A percentile compares a stretch with the other conserved stretches of the same genome.
Conservation (phyloP, 2,329 filamentous ascomycete genomes). For the Scolecobasidium constrictum region DNA sequence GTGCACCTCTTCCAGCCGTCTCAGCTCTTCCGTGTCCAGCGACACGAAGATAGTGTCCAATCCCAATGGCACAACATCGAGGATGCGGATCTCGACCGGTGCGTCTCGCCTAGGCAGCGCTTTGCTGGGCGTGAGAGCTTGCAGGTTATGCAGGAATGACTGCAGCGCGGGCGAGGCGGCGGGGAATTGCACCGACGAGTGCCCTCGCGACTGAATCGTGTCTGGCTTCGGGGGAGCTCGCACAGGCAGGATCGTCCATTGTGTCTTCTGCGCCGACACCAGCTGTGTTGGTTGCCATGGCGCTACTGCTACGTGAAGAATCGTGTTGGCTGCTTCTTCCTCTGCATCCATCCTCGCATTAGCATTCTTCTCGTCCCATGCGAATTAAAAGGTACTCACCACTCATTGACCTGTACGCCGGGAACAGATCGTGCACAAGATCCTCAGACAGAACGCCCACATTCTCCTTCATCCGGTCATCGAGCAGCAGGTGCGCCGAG, state of each 20-base stretch:
- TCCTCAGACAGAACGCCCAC: constrained; percentile 80
- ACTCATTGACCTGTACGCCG: constrained; percentile 22
- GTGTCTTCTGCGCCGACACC: constrained; percentile 45
- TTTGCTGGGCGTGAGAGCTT: constrained; percentile 62
- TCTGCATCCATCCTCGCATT: background rate
- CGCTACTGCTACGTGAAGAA: constrained; percentile 58
- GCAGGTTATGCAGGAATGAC: constrained; percentile 63
- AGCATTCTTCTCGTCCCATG: background rate
- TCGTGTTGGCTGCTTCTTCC: background rate
- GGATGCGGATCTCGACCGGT: constrained; percentile 71
- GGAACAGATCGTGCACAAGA: constrained; percentile 72
- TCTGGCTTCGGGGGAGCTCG: constrained; percentile 26
- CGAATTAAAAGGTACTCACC: constrained; percentile 14
- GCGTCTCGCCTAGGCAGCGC: constrained; percentile 60
- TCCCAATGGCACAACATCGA: constrained; percentile 69
- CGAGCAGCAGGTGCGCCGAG: constrained; percentile 69
- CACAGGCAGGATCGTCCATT: constrained; percentile 81
- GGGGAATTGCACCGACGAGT: constrained; percentile 71
- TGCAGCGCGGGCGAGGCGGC: constrained; percentile 63
- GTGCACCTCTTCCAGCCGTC: constrained; percentile 72
- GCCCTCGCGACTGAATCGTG: constrained; percentile 35
- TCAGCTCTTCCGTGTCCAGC: constrained; percentile 69
- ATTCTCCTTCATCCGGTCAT: constrained; percentile 76
- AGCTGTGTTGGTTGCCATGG: constrained; percentile 54
- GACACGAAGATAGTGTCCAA: constrained; percentile 82